Conservation (phyloP, 768 basidiomycete genomes). For the Mycena metata region DNA sequence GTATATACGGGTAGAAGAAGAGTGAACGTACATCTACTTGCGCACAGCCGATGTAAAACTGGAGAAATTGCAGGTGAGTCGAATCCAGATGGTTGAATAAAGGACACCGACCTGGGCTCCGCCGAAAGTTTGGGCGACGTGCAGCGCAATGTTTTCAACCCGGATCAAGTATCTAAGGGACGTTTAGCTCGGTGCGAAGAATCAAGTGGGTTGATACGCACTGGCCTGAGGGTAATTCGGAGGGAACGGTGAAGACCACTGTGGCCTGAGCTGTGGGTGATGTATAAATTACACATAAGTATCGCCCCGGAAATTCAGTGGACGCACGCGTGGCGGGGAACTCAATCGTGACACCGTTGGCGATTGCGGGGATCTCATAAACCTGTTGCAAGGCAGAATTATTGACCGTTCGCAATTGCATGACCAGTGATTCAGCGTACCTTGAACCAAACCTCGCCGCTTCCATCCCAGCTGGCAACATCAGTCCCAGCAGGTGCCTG, state of each 20-base stretch:
- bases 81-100: background rate
- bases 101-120: conserved; percentile 22
- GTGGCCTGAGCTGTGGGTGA: conserved; percentile 2
- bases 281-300: background rate
- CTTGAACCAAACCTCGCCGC: conserved; percentile 36
- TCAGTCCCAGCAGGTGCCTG: conserved; percentile 23
- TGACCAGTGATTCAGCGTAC: background rate
- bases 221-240: conserved; percentile 34
- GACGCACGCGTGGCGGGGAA: conserved; percentile 41
- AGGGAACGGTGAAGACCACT: conserved; percentile 33
- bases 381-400: conserved; percentile 37
- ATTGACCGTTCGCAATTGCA: no score
- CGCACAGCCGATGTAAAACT: conserved; percentile 42
- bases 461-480: conserved; percentile 30
- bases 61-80: no score
- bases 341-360: conserved; percentile 49
- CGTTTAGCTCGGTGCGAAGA: background rate
- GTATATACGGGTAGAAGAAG: no score
- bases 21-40: no score
- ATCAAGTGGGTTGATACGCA: conserved; percentile 6
- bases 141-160: conserved; percentile 36
- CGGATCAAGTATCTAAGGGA: conserved; percentile 30
- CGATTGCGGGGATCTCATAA: conserved; percentile 48
- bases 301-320: background rate
- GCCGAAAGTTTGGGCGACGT: conserved; percentile 22